Evolutionary conservation across 345 rosid genomes (phyloP), one percentile per base, ranked within the genome.

Genomic region (Citrus cavaleriei): DNA sequence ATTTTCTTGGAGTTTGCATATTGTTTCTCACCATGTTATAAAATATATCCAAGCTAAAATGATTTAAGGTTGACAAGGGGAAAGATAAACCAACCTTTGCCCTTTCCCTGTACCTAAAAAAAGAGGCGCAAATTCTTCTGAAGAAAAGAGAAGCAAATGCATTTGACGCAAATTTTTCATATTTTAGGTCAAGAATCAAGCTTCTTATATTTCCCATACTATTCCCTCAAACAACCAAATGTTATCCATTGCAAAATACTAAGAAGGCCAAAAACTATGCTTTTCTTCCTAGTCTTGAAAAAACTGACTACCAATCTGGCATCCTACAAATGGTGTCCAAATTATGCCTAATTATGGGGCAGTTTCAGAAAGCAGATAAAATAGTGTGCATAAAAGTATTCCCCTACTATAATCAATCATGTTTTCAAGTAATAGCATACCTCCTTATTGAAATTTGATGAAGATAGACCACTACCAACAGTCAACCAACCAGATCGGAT

Each of bases 401-500:
- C 64, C 64, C 37, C 68, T 70, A 62, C 12, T 18, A 27, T 42
- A 38, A 65, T 35, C 13, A 64, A 60, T 65, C 60, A 10, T 49
- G 67, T 65, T 63, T 69, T 22, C 21, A 54, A 79, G 51, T 42
- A 59, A 79, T 51, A 64, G 16, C 40, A 57, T 89, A 96, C 99
- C 93, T 94, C 95, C 18, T 89, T 10, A 67, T 87, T 93, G 72
- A 96, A 96, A 85, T 96, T 96, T 32, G 98, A 90, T 5, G 98
- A 96, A 4, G 98, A 90, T 80, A 96, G 87, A 81, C 88, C 97
- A 80, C 91, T 90, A 72, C 99, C 99, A 82, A 91, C 90, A 34
- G 99, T 94, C 75, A 96, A 85, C 99, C 98, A 96, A 81, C 99
- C 99, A 70, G 94, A 28, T 76, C 99, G 91, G 76, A 96, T 96